Conservation (phyloP, 768 basidiomycete genomes). For the Tylopilus felleus region DNA sequence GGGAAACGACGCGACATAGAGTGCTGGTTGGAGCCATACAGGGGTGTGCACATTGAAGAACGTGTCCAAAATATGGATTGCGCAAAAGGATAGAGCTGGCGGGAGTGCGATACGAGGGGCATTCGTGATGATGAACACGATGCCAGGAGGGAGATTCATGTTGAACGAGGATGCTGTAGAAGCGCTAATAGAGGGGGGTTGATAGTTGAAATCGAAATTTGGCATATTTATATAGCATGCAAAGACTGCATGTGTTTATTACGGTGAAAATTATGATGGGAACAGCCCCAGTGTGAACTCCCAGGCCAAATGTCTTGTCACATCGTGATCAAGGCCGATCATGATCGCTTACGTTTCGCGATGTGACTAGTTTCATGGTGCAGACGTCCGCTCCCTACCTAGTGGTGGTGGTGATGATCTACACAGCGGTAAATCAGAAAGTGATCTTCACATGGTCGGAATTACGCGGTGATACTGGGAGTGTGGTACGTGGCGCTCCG, state of each 20-base stretch:
- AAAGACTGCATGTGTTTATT: conserved; percentile 9
- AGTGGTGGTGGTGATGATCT: conserved; percentile 8
- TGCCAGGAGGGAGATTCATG: conserved; percentile 36
- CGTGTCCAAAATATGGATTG: conserved; percentile 8
- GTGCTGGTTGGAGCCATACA: conserved; percentile 14
- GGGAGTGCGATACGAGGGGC: conserved; percentile 22
- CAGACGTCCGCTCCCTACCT: not conserved
- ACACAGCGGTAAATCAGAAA: conserved; percentile 9
- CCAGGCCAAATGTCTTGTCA: not conserved
- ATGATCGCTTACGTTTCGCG: not conserved
- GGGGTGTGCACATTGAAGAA: conserved; percentile 7
- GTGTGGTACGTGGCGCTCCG: conserved; percentile 11
- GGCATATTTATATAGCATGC: conserved; percentile 6
- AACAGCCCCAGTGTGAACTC: not conserved
- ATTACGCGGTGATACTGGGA: conserved; percentile 2
- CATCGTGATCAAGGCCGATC: not conserved
- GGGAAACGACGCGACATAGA: conserved; percentile 26
- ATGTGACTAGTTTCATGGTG: not conserved
- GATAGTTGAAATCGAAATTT: not conserved
- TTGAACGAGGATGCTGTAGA: not conserved
- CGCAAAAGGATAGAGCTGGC: conserved; percentile 17
- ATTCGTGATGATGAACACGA: conserved; percentile 25
- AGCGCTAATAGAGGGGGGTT: not conserved
- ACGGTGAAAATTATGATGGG: not conserved
- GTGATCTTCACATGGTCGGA: conserved; percentile 4